Percentiles rank a stretch among this genome's conserved stretches.
These are phyloP conservation scores for Pichia sp. DNA, from an alignment of 1,139 yeast genomes.

Conservation along the genomic window DNA sequence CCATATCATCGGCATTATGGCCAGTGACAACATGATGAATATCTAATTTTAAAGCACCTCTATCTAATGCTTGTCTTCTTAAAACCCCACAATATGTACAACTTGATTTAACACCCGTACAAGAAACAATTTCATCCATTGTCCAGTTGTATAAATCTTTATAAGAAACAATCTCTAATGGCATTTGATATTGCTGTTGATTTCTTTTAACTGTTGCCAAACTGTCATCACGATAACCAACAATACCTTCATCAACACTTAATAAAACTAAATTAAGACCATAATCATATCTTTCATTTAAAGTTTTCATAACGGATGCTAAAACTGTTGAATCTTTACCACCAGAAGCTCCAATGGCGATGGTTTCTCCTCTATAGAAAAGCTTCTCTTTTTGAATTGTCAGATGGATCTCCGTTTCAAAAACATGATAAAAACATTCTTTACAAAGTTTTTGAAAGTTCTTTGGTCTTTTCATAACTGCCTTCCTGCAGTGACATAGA, in stretches of 20 bases:
- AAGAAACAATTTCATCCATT: constrained; percentile 95
- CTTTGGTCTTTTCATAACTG: constrained; percentile 88
- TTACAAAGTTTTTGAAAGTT: constrained; percentile 89
- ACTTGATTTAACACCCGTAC: constrained; percentile 89
- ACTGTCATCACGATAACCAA: constrained; percentile 96
- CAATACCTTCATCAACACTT: constrained; percentile 94
- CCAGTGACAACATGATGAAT: constrained; percentile 95
- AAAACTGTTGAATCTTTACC: constrained; percentile 97
- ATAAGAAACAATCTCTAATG: constrained; percentile 84
- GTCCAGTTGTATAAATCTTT: constrained; percentile 91
- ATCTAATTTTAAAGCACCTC: constrained; percentile 89
- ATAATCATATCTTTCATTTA: constrained; percentile 83
- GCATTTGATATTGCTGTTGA: constrained; percentile 81
- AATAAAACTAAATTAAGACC: constrained; percentile 77
- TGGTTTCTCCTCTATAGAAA: constrained; percentile 73
- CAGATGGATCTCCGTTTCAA: constrained; percentile 93
- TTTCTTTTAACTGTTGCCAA: constrained; percentile 94
- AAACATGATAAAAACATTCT: constrained; percentile 80
- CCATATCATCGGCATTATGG: constrained; percentile 99
- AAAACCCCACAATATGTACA: constrained; percentile 98
- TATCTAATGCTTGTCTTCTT: constrained; percentile 90
- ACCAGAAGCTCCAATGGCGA: constrained; percentile 98
- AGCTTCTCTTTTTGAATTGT: constrained; percentile 69
- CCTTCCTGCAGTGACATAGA: constrained; percentile 78
- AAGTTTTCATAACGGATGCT: constrained; percentile 78